Base-by-base conservation (phyloP, 257 asterid species). In the Forsythia viridissima region DNA sequence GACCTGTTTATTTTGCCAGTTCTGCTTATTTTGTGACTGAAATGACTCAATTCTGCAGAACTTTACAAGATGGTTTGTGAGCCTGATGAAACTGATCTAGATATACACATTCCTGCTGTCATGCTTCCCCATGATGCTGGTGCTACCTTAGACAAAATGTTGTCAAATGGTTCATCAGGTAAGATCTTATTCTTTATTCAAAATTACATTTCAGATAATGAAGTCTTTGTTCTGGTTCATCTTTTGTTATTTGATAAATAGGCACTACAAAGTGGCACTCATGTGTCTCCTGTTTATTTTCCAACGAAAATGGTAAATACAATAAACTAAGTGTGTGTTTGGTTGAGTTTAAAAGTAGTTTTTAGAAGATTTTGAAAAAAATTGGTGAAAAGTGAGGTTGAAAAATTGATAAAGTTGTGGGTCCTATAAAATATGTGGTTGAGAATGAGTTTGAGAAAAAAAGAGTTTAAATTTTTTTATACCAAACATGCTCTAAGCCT, bases 1-100 rank as follows among this genome's bases (percentile, higher is more conserved):
- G 57, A 36, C 48, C 40, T 30, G 66, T 3, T 20, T 20, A 24
- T 61, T 71, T 55, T 20, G 43, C 40, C 16, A 18, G 51, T 7
- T 80, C 48, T 20, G 20, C 36, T 74, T 59, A 44, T 8, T 41
- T 18, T 65, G 42, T 80, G 55, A 48, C 61, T 66, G 5, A 77
- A 24, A 57, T 80, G 70, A 34, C 38, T 88, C 80, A 39, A 24
- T 57, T 42, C 41, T 85, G 81, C 92, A 94, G 98, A 93, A 85
- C 98, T 94, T 40, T 94, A 90, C 93, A 94, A 94, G 91, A 94
- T 94, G 98, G 96, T 92, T 71, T 94, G 98, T 83, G 97, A 92
- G 81, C 90, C 94, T 34, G 92, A 90, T 81, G 98, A 94, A 86
- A 92, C 94, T 34, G 96, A 92, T 85, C 86, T 94, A 55, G 97